Conservation (phyloP, 139 green algal species). For the Zygnema cylindricum region DNA sequence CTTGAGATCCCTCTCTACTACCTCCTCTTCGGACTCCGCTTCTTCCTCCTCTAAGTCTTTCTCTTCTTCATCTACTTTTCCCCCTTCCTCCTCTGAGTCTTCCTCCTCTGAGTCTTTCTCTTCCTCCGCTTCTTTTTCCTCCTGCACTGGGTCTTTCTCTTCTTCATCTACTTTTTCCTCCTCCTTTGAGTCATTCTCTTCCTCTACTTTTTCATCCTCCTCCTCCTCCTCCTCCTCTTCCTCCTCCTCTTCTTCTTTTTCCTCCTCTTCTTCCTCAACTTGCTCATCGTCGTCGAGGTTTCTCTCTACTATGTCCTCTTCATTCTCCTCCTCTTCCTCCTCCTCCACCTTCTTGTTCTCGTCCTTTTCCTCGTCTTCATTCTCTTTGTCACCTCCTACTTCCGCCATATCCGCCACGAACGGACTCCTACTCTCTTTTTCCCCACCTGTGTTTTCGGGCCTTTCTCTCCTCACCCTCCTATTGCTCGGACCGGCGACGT, state of each 20-base stretch:
- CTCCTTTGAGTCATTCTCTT: too few species aligned
- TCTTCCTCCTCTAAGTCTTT: constrained; percentile 1
- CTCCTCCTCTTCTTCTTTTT: too few species aligned
- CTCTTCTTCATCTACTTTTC: constrained; percentile 15
- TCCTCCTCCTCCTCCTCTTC: neutral
- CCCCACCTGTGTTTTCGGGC: too few species aligned
- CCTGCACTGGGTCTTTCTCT: too few species aligned
- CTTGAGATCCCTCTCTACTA: neutral
- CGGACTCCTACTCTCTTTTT: too few species aligned
- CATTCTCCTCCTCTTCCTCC: constrained; percentile 8
- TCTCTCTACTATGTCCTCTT: constrained; percentile 1
- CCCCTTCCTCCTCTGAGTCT: too few species aligned
- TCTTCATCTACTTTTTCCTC: neutral
- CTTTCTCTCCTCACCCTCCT: too few species aligned
- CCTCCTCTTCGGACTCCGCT: constrained; percentile 6
- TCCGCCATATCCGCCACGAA: neutral
- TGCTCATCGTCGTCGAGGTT: constrained; percentile 35
- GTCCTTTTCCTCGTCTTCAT: neutral
- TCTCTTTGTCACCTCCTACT: neutral
- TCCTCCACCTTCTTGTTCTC: constrained; percentile 9
- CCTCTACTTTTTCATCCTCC: neutral
- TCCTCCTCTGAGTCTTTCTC: neutral
- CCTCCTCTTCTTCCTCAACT: neutral
- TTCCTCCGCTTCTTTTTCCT: neutral
- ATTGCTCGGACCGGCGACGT: too few species aligned